Conservation (phyloP, 108 stramenopile genomes). For the Cyclotella kingstonii region DNA sequence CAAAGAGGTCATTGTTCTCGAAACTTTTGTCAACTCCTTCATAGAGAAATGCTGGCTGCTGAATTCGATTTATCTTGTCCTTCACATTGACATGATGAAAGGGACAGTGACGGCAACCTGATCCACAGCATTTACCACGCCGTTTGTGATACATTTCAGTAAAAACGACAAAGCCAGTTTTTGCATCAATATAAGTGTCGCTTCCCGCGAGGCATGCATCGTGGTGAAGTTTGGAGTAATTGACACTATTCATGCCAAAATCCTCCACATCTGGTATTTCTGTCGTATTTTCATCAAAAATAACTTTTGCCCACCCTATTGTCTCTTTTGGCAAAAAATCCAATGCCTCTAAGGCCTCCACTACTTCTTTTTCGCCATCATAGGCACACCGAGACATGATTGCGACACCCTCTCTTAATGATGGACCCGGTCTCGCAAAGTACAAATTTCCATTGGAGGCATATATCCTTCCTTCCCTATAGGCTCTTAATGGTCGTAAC, state of each 20-base stretch:
- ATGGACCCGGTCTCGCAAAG: constrained; percentile 87
- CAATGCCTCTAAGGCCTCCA: constrained; percentile 46
- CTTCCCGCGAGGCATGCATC: constrained; percentile 52
- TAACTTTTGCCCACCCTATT: constrained; percentile 26
- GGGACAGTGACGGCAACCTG: constrained; percentile 90
- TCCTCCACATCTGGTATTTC: constrained; percentile 30
- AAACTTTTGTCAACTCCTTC: constrained; percentile 15
- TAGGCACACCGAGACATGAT: constrained; percentile 73
- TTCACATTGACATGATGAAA: constrained; percentile 81
- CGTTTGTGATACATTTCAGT: constrained; percentile 76
- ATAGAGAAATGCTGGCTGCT: constrained; percentile 72
- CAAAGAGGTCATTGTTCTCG: constrained; percentile 1
- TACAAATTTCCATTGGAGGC: constrained; percentile 82
- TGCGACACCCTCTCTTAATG: constrained; percentile 70
- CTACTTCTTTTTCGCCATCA: constrained; percentile 38
- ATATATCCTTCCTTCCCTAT: constrained; percentile 50
- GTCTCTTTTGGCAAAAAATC: constrained; percentile 35
- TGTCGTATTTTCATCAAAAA: constrained; percentile 1
- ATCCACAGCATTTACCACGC: constrained; percentile 90
- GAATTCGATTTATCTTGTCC: constrained; percentile 57
- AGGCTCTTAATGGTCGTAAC: constrained; percentile 59
- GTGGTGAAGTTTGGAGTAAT: constrained; percentile 51
- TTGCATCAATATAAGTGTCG: constrained; percentile 74
- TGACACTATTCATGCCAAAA: constrained; percentile 13
- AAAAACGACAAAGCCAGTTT: constrained; percentile 88